Evolutionary conservation across 345 rosid species (phyloP), one percentile per base, ranked within the genome.

Genomic region (Aquilaria malaccensis): DNA sequence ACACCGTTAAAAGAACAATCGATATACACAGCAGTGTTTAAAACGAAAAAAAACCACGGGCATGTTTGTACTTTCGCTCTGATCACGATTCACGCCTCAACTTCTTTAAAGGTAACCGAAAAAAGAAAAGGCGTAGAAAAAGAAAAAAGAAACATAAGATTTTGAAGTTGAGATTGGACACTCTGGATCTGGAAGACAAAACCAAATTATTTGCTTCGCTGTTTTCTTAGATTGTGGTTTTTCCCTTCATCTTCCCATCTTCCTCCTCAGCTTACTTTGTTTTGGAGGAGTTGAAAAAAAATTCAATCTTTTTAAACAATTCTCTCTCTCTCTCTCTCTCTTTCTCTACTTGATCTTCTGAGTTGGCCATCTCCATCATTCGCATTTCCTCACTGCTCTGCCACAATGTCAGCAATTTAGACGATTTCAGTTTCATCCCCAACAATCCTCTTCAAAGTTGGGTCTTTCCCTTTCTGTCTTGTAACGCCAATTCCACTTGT

Each of bases 381-480:
- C 50, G 50, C 32, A 57, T 33, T 32, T 13, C 63, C 43, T 13
- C 51, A 48, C 67, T 54, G 61, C 54, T 59, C 59, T 67, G 53
- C 13, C 70, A 65, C 45, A 59, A 76, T 80, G 85, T 69, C 74
- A 70, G 50, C 61, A 70, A 33, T 77, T 73, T 72, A 73, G 76
- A 71, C 15, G 49, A 62, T 10, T 4, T 7, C 37, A 37, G 43
- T 7, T 56, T 4, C 52, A 22, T 59, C 43, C 31, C 7, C 10
- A 60, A 58, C 55, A 56, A 56, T 33, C 53, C 30, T 60, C 41
- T 50, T 50, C 48, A 46, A 47, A 33, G 3, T 65, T 12, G 47
- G 49, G 29, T 72, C 48, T 66, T 68, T 60, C 54, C 14, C 67
- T 60, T 50, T 66, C 54, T 69, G 56, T 63, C 43, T 64, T 49